Evolutionary conservation across 2,329 filamentous ascomycete genomes (phyloP).

Genomic region (Harringtonia lauricola): DNA sequence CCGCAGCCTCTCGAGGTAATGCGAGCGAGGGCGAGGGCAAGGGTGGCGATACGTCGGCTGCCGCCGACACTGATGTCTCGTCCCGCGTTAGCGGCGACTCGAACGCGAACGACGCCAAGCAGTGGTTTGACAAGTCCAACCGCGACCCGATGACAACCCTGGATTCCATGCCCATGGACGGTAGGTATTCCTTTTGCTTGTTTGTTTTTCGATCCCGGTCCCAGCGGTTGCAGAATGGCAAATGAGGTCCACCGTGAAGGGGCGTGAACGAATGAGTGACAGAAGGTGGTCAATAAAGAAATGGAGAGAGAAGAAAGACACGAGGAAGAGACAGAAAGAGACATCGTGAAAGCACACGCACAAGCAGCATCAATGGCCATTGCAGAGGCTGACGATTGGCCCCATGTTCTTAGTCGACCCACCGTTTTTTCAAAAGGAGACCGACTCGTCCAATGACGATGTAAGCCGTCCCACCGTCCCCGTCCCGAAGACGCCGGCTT

Average conservation of each 20-base stretch:
- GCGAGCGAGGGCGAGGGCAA: too few species aligned
- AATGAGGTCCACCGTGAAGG: not conserved
- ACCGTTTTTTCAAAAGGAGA: not conserved
- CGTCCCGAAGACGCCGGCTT: not conserved
- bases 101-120: slow-evolving; percentile 35
- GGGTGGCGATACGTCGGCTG: too few species aligned
- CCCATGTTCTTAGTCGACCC: too few species aligned
- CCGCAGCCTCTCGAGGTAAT: too few species aligned
- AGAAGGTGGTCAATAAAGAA: too few species aligned
- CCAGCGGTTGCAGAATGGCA: not conserved
- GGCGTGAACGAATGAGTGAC: too few species aligned
- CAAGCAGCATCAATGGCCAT: too few species aligned
- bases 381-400: too few species aligned
- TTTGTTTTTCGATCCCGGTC: not conserved
- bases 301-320: too few species aligned
- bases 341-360: too few species aligned
- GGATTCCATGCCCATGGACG: slow-evolving; percentile 35
- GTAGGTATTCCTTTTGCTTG: slow-evolving; percentile 17
- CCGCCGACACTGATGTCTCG: not conserved
- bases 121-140: slow-evolving; percentile 45
- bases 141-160: slow-evolving; percentile 32
- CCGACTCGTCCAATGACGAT: not conserved
- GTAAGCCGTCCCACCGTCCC: not conserved
- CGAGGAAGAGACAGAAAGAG: too few species aligned
- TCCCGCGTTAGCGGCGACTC: slow-evolving; percentile 36